These are phyloP conservation scores for Tripterygium wilfordii DNA, from an alignment of 177 flowering plant species.

Conservation along the genomic window DNA sequence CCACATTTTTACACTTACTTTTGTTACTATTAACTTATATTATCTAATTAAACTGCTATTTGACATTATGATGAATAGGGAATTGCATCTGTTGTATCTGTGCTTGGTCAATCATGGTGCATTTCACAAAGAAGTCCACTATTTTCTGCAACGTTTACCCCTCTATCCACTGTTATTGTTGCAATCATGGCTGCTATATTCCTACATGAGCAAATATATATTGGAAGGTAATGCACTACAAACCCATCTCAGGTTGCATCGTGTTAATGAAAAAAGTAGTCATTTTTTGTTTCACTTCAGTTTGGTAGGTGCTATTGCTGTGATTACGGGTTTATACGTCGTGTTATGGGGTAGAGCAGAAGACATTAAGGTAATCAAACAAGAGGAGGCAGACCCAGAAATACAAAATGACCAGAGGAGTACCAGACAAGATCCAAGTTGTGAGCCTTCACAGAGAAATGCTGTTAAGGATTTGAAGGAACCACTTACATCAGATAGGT, in stretches of 20 bases:
- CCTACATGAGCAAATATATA: slow-evolving; percentile 44
- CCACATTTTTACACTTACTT: too few relatives aligned
- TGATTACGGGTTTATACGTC: background rate
- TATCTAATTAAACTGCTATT: background rate
- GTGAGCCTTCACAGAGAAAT: too few relatives aligned
- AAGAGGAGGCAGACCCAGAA: too few relatives aligned
- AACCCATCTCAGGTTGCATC: background rate
- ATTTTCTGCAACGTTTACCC: slow-evolving; percentile 57
- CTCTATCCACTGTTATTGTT: slow-evolving; percentile 46
- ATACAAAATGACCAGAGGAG: too few relatives aligned
- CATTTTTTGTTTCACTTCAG: background rate
- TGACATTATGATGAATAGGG: slow-evolving; percentile 23
- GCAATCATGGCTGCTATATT: slow-evolving; percentile 32
- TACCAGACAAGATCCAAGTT: too few relatives aligned
- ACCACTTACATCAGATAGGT: too few relatives aligned
- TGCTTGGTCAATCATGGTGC: slow-evolving; percentile 53
- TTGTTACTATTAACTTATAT: too few relatives aligned
- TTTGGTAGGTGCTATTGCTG: background rate
- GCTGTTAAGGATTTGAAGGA: too few relatives aligned
- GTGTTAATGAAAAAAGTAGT: background rate
- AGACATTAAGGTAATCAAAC: background rate
- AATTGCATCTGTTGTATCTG: slow-evolving; percentile 28
- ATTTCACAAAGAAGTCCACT: slow-evolving; percentile 48
- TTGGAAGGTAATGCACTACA: slow-evolving; percentile 43
- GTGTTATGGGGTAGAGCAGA: slow-evolving; percentile 2